Percentiles rank a stretch among this genome's conserved stretches.
Evolutionary conservation across 305 asterid species (phyloP).

Genomic region (Withania somnifera): DNA sequence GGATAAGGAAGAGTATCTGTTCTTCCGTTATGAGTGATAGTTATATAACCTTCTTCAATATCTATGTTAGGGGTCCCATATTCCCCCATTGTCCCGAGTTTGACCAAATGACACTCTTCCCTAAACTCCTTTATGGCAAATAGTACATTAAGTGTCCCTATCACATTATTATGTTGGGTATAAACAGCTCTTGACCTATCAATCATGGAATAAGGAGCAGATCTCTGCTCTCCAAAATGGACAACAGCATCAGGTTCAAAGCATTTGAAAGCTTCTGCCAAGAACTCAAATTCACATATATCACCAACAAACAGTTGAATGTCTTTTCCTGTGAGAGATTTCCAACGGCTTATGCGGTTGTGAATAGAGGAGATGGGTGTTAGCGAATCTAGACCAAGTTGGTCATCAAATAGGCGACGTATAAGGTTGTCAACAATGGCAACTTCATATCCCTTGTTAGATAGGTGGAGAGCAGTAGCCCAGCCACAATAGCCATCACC

Average conservation of each 20-base stretch:
- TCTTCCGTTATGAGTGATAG: conserved; percentile 82
- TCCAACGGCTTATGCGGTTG: conserved; percentile 71
- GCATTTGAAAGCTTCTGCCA: conserved; percentile 58
- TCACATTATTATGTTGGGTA: conserved; percentile 83
- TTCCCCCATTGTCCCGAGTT: conserved; percentile 98
- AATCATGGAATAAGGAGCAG: conserved; percentile 96
- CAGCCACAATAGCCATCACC: conserved; percentile 97
- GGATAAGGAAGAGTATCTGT: conserved; percentile 88
- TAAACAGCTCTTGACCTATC: conserved; percentile 81
- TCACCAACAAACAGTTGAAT: conserved; percentile 74
- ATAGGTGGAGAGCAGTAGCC: conserved; percentile 90
- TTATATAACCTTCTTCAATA: conserved; percentile 83
- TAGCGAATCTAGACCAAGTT: conserved; percentile 81
- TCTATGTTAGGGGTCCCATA: conserved; percentile 94
- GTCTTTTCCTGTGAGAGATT: conserved; percentile 61
- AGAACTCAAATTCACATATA: conserved; percentile 83
- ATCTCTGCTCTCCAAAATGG: conserved; percentile 92
- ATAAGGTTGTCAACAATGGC: conserved; percentile 83
- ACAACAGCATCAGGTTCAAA: conserved; percentile 78
- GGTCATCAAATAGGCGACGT: conserved; percentile 81
- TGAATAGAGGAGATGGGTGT: conserved; percentile 84
- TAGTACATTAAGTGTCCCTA: conserved; percentile 80
- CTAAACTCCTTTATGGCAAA: conserved; percentile 86
- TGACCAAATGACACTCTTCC: conserved; percentile 90
- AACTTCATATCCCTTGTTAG: conserved; percentile 71